phyloP scores from a whole-genome alignment of 2,329 filamentous ascomycete species.

The Cyphellophora europaea region DNA sequence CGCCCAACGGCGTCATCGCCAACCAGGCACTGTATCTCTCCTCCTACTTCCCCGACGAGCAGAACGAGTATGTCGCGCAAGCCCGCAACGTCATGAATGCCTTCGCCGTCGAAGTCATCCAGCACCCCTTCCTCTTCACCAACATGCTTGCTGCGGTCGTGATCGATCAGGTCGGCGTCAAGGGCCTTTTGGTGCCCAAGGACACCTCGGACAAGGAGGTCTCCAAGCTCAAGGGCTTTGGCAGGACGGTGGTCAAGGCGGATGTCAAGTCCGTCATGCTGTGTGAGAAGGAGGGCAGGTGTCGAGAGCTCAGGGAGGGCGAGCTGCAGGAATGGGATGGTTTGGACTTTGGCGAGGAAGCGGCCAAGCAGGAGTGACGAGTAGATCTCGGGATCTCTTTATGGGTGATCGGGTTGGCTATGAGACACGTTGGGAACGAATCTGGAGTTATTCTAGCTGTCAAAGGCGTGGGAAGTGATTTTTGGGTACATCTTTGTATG shows the following conservation, averaged over 20 bases:
- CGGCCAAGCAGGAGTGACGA: slow-evolving; percentile 2
- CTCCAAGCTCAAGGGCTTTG: slow-evolving; percentile 14
- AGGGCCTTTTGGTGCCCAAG: slow-evolving; percentile 41
- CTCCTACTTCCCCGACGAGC: slow-evolving; percentile 55
- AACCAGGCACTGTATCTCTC: slow-evolving; percentile 77
- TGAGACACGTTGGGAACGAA: too few species aligned
- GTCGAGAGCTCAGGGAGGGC: slow-evolving; percentile 13
- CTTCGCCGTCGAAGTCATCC: slow-evolving; percentile 84
- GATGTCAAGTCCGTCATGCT: slow-evolving; percentile 15
- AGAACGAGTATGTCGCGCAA: slow-evolving; percentile 39
- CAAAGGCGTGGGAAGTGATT: too few species aligned
- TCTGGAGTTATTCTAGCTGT: too few species aligned
- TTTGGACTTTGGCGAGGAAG: slow-evolving; percentile 5
- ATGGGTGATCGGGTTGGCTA: too few species aligned
- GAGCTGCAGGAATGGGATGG: slow-evolving; percentile 16
- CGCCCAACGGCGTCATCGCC: slow-evolving; percentile 79
- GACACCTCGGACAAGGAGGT: slow-evolving; percentile 13
- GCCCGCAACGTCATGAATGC: slow-evolving; percentile 69
- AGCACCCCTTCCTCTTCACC: slow-evolving; percentile 87
- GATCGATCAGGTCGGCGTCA: slow-evolving; percentile 60
- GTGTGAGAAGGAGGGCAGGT: slow-evolving; percentile 13
- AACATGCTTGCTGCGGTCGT: slow-evolving; percentile 71
- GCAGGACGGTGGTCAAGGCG: slow-evolving; percentile 15
- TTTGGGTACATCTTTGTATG: too few species aligned
- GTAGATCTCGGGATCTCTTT: too few species aligned